These are phyloP conservation scores for Penicillium sp. DNA, from an alignment of 2,329 filamentous ascomycete species.

Conservation along the genomic window DNA sequence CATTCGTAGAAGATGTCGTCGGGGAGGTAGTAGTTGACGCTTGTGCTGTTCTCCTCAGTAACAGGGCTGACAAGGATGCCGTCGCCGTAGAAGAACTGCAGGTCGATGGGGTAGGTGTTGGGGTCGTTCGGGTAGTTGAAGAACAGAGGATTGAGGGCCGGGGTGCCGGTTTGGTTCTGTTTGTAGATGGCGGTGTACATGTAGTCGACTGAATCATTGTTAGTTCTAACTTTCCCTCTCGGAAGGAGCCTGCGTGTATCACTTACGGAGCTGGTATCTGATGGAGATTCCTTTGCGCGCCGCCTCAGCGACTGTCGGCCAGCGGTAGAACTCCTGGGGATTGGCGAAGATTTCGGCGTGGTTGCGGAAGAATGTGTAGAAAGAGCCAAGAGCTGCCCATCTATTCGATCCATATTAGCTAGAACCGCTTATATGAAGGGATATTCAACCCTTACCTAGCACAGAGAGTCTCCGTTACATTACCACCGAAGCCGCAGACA, in stretches of 20 bases:
- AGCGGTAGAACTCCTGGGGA: slow-evolving; percentile 69
- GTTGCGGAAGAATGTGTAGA: slow-evolving; percentile 71
- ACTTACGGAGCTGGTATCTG: slow-evolving; percentile 60
- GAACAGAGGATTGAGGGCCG: slow-evolving; percentile 66
- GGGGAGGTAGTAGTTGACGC: slow-evolving; percentile 55
- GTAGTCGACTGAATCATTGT: slow-evolving; percentile 57
- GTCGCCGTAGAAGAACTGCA: slow-evolving; percentile 60
- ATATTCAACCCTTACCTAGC: slow-evolving; percentile 47
- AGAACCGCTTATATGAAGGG: not conserved
- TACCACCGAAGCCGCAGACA: slow-evolving; percentile 71
- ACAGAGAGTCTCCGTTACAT: slow-evolving; percentile 66
- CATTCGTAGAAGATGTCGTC: slow-evolving; percentile 60
- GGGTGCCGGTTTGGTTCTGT: slow-evolving; percentile 61
- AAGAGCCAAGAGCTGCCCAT: slow-evolving; percentile 69
- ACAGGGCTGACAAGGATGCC: slow-evolving; percentile 57
- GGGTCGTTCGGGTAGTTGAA: slow-evolving; percentile 63
- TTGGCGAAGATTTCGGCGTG: slow-evolving; percentile 57
- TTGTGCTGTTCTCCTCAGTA: slow-evolving; percentile 51
- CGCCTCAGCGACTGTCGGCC: slow-evolving; percentile 60
- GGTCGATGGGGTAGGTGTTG: slow-evolving; percentile 50
- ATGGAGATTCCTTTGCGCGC: slow-evolving; percentile 67
- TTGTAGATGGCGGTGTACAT: slow-evolving; percentile 68
- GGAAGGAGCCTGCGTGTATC: no score
- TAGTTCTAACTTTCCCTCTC: not conserved
- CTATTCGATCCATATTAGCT: not conserved